phyloP scores from a whole-genome alignment of 1,284 basidiomycete species.

The Puccinia triticina region DNA sequence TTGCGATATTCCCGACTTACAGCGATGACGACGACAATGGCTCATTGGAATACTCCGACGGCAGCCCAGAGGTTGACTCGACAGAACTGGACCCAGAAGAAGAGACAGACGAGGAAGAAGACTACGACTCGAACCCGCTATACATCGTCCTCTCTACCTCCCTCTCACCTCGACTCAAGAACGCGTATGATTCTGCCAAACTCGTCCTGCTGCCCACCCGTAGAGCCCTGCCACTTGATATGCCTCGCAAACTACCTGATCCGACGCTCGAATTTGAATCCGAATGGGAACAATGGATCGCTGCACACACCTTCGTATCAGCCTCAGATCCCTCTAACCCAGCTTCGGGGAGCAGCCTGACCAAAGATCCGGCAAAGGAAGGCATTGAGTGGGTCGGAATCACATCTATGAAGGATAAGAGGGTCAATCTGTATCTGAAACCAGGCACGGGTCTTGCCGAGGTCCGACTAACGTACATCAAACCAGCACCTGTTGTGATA shows the following conservation, averaged over 20 bases:
- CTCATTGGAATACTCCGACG: slow-evolving; percentile 38
- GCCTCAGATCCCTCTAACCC: slow-evolving; percentile 24
- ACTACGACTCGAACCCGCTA: slow-evolving; percentile 52
- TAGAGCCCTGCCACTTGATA: slow-evolving; percentile 52
- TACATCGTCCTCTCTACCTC: slow-evolving; percentile 53
- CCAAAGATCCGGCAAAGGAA: slow-evolving; percentile 26
- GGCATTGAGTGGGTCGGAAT: slow-evolving; percentile 45
- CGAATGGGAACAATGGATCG: slow-evolving; percentile 52
- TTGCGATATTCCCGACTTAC: slow-evolving; percentile 47
- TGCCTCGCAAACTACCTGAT: slow-evolving; percentile 52
- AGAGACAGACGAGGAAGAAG: slow-evolving; percentile 53
- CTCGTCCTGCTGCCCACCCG: slow-evolving; percentile 53
- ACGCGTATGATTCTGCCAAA: slow-evolving; percentile 54
- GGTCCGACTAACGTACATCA: slow-evolving; percentile 37
- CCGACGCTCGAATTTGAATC: slow-evolving; percentile 51
- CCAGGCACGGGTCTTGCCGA: slow-evolving; percentile 51
- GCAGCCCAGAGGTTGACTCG: slow-evolving; percentile 21
- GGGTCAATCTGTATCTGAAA: slow-evolving; percentile 43
- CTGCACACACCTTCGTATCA: slow-evolving; percentile 50
- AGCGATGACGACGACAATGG: slow-evolving; percentile 43
- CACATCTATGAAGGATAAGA: slow-evolving; percentile 26
- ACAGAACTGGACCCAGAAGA: slow-evolving; percentile 31
- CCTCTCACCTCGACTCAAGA: slow-evolving; percentile 53
- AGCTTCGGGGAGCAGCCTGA: neutral
- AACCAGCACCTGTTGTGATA: neutral